Base-by-base conservation (phyloP, 2,329 filamentous ascomycete species). In the Fonsecaea multimorphosa region DNA sequence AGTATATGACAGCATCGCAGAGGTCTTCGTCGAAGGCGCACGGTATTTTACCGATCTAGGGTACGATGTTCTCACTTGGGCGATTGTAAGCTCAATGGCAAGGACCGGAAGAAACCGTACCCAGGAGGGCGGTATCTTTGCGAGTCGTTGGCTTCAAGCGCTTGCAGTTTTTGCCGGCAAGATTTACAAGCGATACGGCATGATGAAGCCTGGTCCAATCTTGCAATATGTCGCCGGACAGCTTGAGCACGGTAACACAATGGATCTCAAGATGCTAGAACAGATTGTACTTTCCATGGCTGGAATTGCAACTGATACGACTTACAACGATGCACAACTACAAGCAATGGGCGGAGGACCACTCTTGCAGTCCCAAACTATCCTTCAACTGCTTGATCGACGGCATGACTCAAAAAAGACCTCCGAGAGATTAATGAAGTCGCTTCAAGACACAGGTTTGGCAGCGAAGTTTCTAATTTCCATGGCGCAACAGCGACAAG, bases 1-100 rank as follows among this genome's bases (percentile, higher is more conserved):
- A 77, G 89, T 91, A 0, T 99, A 99, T 76, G 91, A 91, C 75
- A 99, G 98, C 75, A 85, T 99, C 67, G 97, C 97, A 63, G 92
- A 97, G 68, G 92, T 92, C 4, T 92, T 99, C 67, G 93, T 98
- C 14, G 93, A 97, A 75, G 97, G 93, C 74, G 93, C 92, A 44
- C 90, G 92, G 73, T 97, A 97, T 76, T 97, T 98, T 72, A 97
- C 94, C 1, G 89, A 91, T 61, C 81, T 99, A 40, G 94, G 92
- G 0, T 97, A 97, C 75, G 95, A 99, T 77, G 91, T 97, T 34
- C 83, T 99, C 52, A 91, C 92, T 2, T 99, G 94, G 93, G 92
- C 92, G 22, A 82, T 99, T 52, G 87, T 99, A 78, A 96, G 88
- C 74, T 84, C 86, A 9, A 82, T 90, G 66, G 83, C 85, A 32